Evolutionary conservation across 148 eudicot genomes (phyloP).

Genomic region (Amaranthus cruentus): DNA sequence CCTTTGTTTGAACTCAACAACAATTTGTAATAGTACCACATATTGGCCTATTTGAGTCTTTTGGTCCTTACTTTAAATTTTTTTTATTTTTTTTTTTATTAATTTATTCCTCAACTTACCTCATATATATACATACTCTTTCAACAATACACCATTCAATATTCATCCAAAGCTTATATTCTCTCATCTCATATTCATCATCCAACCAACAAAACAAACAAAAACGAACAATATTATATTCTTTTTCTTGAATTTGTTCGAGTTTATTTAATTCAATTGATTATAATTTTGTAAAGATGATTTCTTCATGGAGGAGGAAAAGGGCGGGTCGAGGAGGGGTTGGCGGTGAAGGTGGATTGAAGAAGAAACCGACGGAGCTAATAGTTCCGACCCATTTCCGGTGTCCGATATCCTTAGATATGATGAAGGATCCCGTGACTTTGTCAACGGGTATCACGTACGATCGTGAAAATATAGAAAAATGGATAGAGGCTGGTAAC

Average conservation of each 20-base stretch:
- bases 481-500: slow-evolving; percentile 70
- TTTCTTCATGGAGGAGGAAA: slow-evolving; percentile 45
- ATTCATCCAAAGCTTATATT: slow-evolving; percentile 7
- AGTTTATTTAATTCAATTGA: too few relatives aligned
- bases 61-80: slow-evolving; percentile 1
- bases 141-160: not conserved
- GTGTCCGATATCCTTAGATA: slow-evolving; percentile 79
- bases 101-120: not conserved
- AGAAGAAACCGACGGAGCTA: slow-evolving; percentile 29
- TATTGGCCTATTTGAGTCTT: not conserved
- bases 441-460: slow-evolving; percentile 78
- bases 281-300: slow-evolving; percentile 20
- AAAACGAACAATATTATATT: not conserved
- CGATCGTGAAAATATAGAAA: slow-evolving; percentile 74
- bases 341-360: not conserved
- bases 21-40: not conserved
- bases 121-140: slow-evolving; percentile 16
- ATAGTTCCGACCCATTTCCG: slow-evolving; percentile 57
- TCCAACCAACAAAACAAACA: slow-evolving; percentile 12
- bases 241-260: not conserved
- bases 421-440: slow-evolving; percentile 94
- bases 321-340: slow-evolving; percentile 24
- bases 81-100: not conserved
- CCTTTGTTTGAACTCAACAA: slow-evolving; percentile 21
- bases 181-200: not conserved